These are phyloP conservation scores for Solidago caesia DNA, from an alignment of 129 eudicot genomes.

Conservation along the genomic window DNA sequence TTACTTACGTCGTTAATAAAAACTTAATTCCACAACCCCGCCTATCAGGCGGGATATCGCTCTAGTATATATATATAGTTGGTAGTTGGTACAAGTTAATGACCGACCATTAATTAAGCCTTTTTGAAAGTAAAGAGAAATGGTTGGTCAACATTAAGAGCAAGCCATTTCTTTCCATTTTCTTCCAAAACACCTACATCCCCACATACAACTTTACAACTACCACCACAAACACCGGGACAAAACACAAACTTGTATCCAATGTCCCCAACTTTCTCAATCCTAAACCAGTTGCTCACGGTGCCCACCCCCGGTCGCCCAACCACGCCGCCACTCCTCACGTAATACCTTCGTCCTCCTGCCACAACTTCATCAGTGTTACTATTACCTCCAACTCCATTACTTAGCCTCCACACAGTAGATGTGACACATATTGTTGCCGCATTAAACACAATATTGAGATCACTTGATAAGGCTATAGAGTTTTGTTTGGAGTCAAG, in stretches of 20 bases:
- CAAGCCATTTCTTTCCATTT: constrained; percentile 69
- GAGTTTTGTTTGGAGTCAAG: constrained; percentile 36
- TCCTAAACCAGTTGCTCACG: constrained; percentile 70
- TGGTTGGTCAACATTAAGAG: constrained; percentile 51
- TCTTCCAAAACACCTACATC: constrained; percentile 63
- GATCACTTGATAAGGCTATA: constrained; percentile 48
- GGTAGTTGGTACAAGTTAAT: not conserved
- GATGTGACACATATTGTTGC: constrained; percentile 70
- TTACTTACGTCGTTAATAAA: too few relatives aligned
- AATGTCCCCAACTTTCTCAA: constrained; percentile 45
- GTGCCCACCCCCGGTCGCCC: constrained; percentile 65
- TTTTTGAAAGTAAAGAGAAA: constrained; percentile 50
- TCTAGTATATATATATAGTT: too few relatives aligned
- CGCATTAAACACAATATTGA: constrained; percentile 64
- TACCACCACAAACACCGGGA: constrained; percentile 64
- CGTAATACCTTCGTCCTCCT: constrained; percentile 44
- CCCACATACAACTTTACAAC: constrained; percentile 65
- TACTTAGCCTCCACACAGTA: constrained; percentile 58
- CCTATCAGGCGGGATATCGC: too few relatives aligned
- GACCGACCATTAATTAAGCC: constrained; percentile 11
- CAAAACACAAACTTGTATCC: constrained; percentile 73
- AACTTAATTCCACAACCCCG: too few relatives aligned
- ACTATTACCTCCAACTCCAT: constrained; percentile 15
- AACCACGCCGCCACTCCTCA: constrained; percentile 54
- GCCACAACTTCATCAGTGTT: constrained; percentile 12